Percentiles rank a stretch among this genome's conserved stretches.
phyloP scores from a whole-genome alignment of 371 early-diverging fungal genomes.

The Apophysomyces elegans region DNA sequence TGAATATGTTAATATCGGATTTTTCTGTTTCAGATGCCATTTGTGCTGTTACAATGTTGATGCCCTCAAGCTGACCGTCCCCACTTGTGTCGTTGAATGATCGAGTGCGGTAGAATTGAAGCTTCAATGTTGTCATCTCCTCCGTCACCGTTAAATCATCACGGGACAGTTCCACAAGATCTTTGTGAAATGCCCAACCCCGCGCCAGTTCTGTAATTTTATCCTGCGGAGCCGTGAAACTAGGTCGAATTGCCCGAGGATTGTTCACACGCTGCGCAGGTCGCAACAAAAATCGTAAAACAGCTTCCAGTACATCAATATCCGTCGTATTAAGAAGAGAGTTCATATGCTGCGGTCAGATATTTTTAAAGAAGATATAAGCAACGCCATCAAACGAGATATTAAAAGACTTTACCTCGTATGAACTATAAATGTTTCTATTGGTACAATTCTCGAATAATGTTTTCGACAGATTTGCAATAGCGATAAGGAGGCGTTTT shows the following conservation, averaged over 20 bases:
- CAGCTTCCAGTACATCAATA: slow-evolving; percentile 72
- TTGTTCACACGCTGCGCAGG: slow-evolving; percentile 84
- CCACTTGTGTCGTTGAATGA: slow-evolving; percentile 10
- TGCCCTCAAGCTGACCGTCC: slow-evolving; percentile 28
- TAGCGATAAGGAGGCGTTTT: slow-evolving; percentile 66
- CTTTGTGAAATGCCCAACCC: slow-evolving; percentile 59
- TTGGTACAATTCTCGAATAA: slow-evolving; percentile 96
- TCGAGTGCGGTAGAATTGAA: slow-evolving; percentile 69
- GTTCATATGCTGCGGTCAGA: slow-evolving; percentile 64
- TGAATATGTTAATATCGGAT: slow-evolving; percentile 49
- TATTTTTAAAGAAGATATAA: neutral
- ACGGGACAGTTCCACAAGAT: slow-evolving; percentile 49
- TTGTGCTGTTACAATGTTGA: slow-evolving; percentile 31
- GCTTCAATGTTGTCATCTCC: slow-evolving; percentile 52
- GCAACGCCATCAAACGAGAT: neutral
- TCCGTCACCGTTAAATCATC: slow-evolving; percentile 50
- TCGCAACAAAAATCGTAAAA: slow-evolving; percentile 74
- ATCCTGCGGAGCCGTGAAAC: slow-evolving; percentile 68
- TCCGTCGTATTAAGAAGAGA: slow-evolving; percentile 74
- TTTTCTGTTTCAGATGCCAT: slow-evolving; percentile 23
- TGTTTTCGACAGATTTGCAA: slow-evolving; percentile 76
- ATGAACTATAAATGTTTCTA: slow-evolving; percentile 90
- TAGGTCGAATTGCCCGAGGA: slow-evolving; percentile 69
- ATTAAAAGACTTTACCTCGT: slow-evolving; percentile 72
- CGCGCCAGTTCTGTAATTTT: slow-evolving; percentile 65